phyloP scores from a whole-genome alignment of 2,329 filamentous ascomycete species.

The Ascochyta rabiei region DNA sequence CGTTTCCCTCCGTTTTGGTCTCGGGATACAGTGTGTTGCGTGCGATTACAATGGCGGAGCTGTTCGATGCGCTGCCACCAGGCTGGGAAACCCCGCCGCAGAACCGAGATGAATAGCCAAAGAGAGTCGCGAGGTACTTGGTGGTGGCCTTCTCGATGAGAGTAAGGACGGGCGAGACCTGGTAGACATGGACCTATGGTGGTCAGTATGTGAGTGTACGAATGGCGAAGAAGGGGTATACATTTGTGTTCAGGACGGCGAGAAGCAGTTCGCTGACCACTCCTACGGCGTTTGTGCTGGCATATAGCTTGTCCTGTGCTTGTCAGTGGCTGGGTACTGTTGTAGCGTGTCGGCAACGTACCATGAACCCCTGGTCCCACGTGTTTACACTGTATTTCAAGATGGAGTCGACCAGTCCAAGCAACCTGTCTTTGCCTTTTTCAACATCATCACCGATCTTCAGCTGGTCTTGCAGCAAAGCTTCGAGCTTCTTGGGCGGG shows the following conservation, averaged over 20 bases:
- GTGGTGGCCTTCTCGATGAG: conserved; percentile 86
- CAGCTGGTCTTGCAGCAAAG: conserved; percentile 45
- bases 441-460: conserved; percentile 43
- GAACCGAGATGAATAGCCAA: conserved; percentile 57
- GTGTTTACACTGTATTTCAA: conserved; percentile 92
- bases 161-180: conserved; percentile 87
- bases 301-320: conserved; percentile 79
- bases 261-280: conserved; percentile 85
- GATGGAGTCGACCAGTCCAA: conserved; percentile 66
- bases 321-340: not conserved
- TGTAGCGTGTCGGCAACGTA: not conserved
- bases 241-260: conserved; percentile 87
- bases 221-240: conserved; percentile 39
- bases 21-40: conserved; percentile 83
- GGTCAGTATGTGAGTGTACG: not conserved
- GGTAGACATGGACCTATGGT: conserved; percentile 81
- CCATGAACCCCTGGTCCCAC: conserved; percentile 94
- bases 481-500: conserved; percentile 51
- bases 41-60: conserved; percentile 83
- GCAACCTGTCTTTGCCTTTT: conserved; percentile 52
- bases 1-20: conserved; percentile 76
- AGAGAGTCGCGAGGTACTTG: conserved; percentile 72
- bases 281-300: conserved; percentile 85
- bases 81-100: conserved; percentile 77
- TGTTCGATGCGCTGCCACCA: conserved; percentile 84